phyloP scores from a whole-genome alignment of 2,329 filamentous ascomycete species.

The Huntiella decipiens region DNA sequence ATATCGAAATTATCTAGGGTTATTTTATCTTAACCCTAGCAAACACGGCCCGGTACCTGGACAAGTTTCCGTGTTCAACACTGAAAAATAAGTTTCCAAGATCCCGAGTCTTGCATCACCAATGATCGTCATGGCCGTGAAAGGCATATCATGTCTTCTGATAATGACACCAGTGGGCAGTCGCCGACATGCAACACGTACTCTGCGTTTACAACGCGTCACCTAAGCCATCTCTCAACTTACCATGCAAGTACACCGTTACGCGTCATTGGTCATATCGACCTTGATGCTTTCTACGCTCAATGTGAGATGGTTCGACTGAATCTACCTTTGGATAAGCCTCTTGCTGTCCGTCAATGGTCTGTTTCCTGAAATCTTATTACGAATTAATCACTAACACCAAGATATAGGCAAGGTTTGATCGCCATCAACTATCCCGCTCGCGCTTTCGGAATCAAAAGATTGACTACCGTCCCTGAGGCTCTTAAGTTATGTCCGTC shows the following conservation, averaged over 20 bases:
- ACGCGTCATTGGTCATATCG: conserved; percentile 75
- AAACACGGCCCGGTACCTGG: too few species aligned
- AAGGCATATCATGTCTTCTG: neutral
- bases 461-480: conserved; percentile 62
- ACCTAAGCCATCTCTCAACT: conserved; percentile 56
- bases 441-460: conserved; percentile 55
- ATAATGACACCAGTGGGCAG: neutral
- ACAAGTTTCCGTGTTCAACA: too few species aligned
- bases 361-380: conserved; percentile 18
- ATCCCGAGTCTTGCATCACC: too few species aligned
- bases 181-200: conserved; percentile 10
- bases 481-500: conserved; percentile 74
- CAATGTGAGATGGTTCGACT: conserved; percentile 91
- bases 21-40: too few species aligned
- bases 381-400: conserved; percentile 11
- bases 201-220: conserved; percentile 70
- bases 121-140: too few species aligned
- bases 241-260: conserved; percentile 58
- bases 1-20: too few species aligned
- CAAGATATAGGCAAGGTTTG: conserved; percentile 49
- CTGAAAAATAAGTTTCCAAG: too few species aligned
- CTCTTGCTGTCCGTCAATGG: conserved; percentile 90
- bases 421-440: conserved; percentile 96
- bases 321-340: conserved; percentile 51
- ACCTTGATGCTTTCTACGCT: conserved; percentile 93